Percentiles rank a stretch among this genome's conserved stretches.
These are phyloP conservation scores for Fragaria nilgerrensis DNA, from an alignment of 306 rosid genomes.

Conservation along the genomic window DNA sequence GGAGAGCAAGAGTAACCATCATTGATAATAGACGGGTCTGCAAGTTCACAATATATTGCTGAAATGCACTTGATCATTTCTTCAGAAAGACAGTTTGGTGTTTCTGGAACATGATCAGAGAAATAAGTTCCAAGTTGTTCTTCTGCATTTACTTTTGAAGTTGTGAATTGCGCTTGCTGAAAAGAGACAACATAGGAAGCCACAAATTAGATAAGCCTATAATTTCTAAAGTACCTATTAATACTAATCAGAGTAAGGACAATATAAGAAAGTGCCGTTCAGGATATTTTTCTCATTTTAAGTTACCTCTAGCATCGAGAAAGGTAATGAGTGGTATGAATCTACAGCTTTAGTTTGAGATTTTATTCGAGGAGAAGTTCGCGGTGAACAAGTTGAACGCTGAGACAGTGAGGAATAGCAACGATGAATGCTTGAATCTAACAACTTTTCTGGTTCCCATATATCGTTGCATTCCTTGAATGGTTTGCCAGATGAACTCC, in stretches of 20 bases:
- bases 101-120: conserved; percentile 46
- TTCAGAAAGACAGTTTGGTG: conserved; percentile 84
- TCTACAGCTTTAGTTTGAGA: conserved; percentile 53
- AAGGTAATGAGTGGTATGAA: conserved; percentile 80
- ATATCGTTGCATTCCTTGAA: conserved; percentile 38
- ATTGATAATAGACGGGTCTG: conserved; percentile 55
- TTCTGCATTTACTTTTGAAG: conserved; percentile 46
- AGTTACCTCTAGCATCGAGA: conserved; percentile 84
- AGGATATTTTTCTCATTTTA: neutral
- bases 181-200: conserved; percentile 24
- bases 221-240: conserved; percentile 12
- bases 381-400: conserved; percentile 53
- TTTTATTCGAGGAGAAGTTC: conserved; percentile 43
- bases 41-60: conserved; percentile 70
- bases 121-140: conserved; percentile 53
- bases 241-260: neutral
- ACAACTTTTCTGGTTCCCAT: conserved; percentile 43
- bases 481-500: conserved; percentile 36
- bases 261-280: neutral
- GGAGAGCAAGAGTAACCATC: conserved; percentile 54
- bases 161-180: conserved; percentile 60
- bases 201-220: conserved; percentile 24
- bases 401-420: conserved; percentile 70
- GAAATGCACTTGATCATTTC: conserved; percentile 84
- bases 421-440: conserved; percentile 66